These are phyloP conservation scores for Bonia amplexicaulis DNA, from an alignment of 176 grass and related monocot species.

Conservation along the genomic window DNA sequence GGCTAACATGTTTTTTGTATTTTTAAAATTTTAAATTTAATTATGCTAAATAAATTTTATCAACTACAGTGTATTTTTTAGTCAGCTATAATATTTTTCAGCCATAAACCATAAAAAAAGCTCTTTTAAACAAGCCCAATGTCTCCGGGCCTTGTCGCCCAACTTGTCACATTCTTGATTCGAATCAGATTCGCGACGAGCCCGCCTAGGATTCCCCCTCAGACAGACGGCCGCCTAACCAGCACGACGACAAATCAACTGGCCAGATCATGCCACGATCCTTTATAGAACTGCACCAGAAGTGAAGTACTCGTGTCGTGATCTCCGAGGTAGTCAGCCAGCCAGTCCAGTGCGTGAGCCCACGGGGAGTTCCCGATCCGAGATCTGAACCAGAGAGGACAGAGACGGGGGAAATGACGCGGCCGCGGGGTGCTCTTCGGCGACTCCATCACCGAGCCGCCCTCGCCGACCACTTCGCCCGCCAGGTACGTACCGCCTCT, in stretches of 20 bases:
- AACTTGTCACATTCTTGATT: not conserved
- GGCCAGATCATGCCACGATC: too few species aligned
- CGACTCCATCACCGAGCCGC: slow-evolving; percentile 88
- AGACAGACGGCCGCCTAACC: not conserved
- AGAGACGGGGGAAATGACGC: slow-evolving; percentile 8
- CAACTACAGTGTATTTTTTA: too few species aligned
- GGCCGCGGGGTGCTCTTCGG: slow-evolving; percentile 75
- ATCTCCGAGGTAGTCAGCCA: not conserved
- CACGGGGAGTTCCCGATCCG: not conserved
- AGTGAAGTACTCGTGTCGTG: not conserved
- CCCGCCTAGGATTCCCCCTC: not conserved
- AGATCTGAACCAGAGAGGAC: not conserved
- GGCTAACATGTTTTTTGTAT: too few species aligned
- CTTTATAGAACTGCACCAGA: not conserved
- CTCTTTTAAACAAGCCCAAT: too few species aligned
- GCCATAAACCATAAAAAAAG: too few species aligned
- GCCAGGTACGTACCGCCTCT: slow-evolving; percentile 21
- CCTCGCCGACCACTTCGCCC: slow-evolving; percentile 52
- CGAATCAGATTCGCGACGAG: not conserved
- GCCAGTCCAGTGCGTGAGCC: not conserved
- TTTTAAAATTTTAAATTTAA: too few species aligned
- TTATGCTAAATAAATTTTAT: too few species aligned
- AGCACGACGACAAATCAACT: not conserved
- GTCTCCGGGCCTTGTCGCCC: not conserved
- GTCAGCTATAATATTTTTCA: too few species aligned